Base-by-base conservation (phyloP, 108 stramenopile genomes). In the Nitzschia palea region DNA sequence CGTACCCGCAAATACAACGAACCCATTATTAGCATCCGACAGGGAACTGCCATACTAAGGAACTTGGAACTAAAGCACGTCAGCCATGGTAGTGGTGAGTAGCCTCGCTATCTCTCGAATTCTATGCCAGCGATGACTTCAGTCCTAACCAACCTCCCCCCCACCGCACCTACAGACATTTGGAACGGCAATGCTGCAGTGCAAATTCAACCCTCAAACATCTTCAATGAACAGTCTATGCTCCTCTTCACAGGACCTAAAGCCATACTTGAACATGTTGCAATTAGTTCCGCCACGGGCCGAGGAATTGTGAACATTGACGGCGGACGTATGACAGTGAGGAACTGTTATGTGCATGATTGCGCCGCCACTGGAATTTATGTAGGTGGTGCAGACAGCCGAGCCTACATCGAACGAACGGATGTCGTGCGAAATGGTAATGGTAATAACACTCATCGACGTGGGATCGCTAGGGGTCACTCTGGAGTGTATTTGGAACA, bases 121-220 rank as follows among this genome's bases (percentile, higher is more conserved):
- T 53, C 51, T 32, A n/a, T 57, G n/a, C 12, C 12, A 8, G 56
- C 32, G 29, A 57, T 57, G 15, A 18, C 17, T 57, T 57, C 51
- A 53, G 18, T 42, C 30, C n/a, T 65, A n/a, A n/a, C n/a, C n/a
- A n/a, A n/a, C n/a, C n/a, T n/a, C n/a, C n/a, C n/a, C n/a, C n/a
- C n/a, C n/a, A 31, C 9, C 22, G 68, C 1, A 9, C 1, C 26
- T 40, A 6, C 42, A 55, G 91, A 92, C 60, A 92, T 92, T 52
- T 92, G 91, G 91, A 92, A 92, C 67, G 88, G 91, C 26, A 92
- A 92, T 65, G 79, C 88, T 5, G 91, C 88, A 4, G 63, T 92
- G 44, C 91, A 92, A 62, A 77, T 92, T 31, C 91, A 92, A 61
- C 80, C 80, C 10, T 75, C 82, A 9, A 63, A 82, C 33, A 74